These are phyloP conservation scores for Aspergillus cejpii DNA, from an alignment of 2,329 filamentous ascomycete genomes.

Conservation along the genomic window DNA sequence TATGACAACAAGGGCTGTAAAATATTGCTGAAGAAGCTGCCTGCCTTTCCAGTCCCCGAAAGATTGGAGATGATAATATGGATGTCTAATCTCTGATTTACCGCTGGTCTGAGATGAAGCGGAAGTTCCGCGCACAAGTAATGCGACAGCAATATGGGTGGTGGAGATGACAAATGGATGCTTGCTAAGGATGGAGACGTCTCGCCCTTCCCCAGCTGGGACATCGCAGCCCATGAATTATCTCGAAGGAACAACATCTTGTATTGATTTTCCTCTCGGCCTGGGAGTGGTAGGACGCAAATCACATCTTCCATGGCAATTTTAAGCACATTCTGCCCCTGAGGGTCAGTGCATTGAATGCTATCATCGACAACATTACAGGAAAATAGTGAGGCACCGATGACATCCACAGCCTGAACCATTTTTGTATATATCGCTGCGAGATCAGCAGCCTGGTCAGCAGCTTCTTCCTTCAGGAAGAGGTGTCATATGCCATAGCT, in stretches of 20 bases:
- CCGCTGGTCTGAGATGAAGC: conserved; percentile 13
- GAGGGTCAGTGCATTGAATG: conserved; percentile 17
- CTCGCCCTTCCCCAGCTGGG: conserved; percentile 1
- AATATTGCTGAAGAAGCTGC: conserved; percentile 50
- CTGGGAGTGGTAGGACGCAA: conserved; percentile 16
- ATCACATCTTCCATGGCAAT: conserved; percentile 22
- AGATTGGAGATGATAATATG: conserved; percentile 62
- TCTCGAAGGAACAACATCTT: conserved; percentile 21
- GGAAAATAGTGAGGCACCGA: not conserved
- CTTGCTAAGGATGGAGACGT: conserved; percentile 9
- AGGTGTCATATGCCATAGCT: too few relatives aligned
- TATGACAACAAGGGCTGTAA: conserved; percentile 51
- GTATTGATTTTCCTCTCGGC: conserved; percentile 7
- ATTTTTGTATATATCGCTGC: not conserved
- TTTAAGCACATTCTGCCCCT: conserved; percentile 8
- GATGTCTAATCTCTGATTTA: conserved; percentile 16
- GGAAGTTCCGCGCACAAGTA: conserved; percentile 18
- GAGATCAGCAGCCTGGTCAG: not conserved
- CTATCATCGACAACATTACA: conserved; percentile 7
- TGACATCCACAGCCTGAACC: not conserved
- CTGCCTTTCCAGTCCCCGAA: conserved; percentile 57
- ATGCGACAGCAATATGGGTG: conserved; percentile 12
- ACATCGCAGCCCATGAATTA: not conserved
- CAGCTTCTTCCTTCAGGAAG: too few relatives aligned
- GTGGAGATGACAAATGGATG: conserved; percentile 14